These are phyloP conservation scores for Kluyveromyces dobzhanskii DNA, from an alignment of 805 yeast genomes.

Conservation along the genomic window DNA sequence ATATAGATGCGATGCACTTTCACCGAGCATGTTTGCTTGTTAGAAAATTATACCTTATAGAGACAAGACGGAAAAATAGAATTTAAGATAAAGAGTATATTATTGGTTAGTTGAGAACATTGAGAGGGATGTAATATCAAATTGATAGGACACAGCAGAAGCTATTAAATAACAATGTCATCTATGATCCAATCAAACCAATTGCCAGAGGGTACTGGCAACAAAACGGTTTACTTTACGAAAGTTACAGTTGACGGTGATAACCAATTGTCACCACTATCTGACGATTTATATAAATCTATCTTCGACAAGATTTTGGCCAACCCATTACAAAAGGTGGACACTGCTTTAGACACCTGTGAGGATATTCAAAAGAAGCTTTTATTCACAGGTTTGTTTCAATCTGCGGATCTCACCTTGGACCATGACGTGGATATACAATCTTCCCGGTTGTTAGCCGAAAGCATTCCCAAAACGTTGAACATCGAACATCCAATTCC, in stretches of 20 bases:
- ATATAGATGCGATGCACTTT: too few species aligned
- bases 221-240: constrained; percentile 17
- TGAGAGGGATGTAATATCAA: too few species aligned
- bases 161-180: neutral
- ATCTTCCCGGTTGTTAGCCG: constrained; percentile 6
- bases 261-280: constrained; percentile 23
- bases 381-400: constrained; percentile 38
- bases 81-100: too few species aligned
- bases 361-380: constrained; percentile 31
- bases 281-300: constrained; percentile 38
- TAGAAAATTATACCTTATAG: too few species aligned
- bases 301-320: constrained; percentile 37
- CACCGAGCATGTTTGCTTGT: too few species aligned
- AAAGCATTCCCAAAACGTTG: constrained; percentile 23
- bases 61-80: too few species aligned
- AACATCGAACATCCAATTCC: constrained; percentile 35
- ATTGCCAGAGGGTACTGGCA: constrained; percentile 6
- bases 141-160: too few species aligned
- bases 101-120: too few species aligned
- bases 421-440: constrained; percentile 30
- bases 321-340: constrained; percentile 36
- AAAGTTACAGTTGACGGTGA: constrained; percentile 16
- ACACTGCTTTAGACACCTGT: constrained; percentile 30
- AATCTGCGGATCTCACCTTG: constrained; percentile 32
- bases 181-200: neutral